These are phyloP conservation scores for Hypoxylon lenormandii DNA, from an alignment of 495 filamentous ascomycete genomes.

Conservation along the genomic window DNA sequence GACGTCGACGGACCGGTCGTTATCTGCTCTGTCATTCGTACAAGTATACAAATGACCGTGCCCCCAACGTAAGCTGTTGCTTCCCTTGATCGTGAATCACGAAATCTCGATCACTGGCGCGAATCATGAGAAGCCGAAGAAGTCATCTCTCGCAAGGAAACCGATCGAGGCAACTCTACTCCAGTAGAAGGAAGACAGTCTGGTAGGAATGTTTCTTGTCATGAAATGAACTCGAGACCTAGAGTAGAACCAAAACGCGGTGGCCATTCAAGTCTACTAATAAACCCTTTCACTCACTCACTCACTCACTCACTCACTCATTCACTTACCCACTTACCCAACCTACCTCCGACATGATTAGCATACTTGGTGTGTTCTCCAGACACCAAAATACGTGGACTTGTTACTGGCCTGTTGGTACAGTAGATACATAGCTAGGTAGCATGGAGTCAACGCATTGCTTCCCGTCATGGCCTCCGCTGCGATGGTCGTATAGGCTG, in stretches of 20 bases:
- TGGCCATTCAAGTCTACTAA: conserved; percentile 39
- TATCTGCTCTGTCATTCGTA: conserved; percentile 10
- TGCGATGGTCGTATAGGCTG: conserved; percentile 26
- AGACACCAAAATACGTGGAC: conserved; percentile 37
- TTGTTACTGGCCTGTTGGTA: conserved; percentile 35
- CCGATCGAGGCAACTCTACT: not conserved
- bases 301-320: conserved; percentile 23
- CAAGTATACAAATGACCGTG: conserved; percentile 12
- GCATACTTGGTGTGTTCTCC: conserved; percentile 17
- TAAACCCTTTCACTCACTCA: conserved; percentile 29
- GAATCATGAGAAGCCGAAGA: conserved; percentile 1
- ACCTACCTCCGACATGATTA: conserved; percentile 5
- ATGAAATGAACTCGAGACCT: conserved; percentile 11
- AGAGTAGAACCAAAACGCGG: conserved; percentile 10
- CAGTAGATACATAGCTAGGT: conserved; percentile 35
- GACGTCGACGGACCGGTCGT: conserved; percentile 4
- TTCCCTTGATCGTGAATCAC: conserved; percentile 5
- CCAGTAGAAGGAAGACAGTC: conserved; percentile 8
- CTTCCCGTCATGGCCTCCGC: conserved; percentile 25
- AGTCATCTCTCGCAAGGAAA: not conserved
- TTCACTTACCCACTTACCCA: conserved; percentile 19
- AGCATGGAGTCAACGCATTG: conserved; percentile 36
- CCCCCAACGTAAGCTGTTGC: conserved; percentile 6
- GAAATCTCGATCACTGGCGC: conserved; percentile 6
- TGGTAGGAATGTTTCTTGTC: conserved; percentile 5